Conservation (phyloP, 208 protist species). For the Acanthamoeba culbertsoni region DNA sequence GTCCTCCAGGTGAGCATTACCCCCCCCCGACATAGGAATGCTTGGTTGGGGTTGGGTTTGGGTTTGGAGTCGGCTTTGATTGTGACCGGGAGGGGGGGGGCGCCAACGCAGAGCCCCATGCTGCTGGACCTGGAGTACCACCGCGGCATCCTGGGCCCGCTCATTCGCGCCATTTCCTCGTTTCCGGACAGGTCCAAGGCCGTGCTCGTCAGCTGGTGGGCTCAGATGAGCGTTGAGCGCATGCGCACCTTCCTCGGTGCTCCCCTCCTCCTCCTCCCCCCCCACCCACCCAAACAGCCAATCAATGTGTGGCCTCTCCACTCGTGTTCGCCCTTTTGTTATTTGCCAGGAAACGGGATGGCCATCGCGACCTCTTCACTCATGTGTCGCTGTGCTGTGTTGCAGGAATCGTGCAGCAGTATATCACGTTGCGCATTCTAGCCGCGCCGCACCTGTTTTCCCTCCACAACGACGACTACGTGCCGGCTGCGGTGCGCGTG, state of each 20-base stretch:
- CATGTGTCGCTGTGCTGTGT: not conserved
- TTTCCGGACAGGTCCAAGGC: not conserved
- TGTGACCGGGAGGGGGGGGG: too few species aligned
- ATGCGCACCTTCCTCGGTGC: conserved; percentile 4
- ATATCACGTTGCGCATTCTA: conserved; percentile 46
- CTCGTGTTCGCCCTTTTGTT: too few species aligned
- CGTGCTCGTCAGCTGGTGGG: conserved; percentile 31
- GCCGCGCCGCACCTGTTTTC: not conserved
- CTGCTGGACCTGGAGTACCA: conserved; percentile 51
- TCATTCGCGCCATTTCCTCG: not conserved
- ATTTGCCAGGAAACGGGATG: too few species aligned
- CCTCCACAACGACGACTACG: conserved; percentile 30
- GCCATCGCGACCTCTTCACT: too few species aligned
- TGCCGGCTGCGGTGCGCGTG: not conserved
- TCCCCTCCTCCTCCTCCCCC: too few species aligned
- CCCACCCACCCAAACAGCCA: too few species aligned
- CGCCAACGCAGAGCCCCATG: conserved; percentile 37
- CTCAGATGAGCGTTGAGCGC: not conserved
- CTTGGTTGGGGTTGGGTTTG: too few species aligned
- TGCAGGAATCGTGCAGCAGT: conserved; percentile 54
- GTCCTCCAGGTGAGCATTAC: not conserved
- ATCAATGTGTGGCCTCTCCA: too few species aligned
- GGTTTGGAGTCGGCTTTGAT: too few species aligned
- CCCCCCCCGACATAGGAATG: not conserved
- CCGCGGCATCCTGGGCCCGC: conserved; percentile 31